Percentiles rank a stretch among this genome's conserved stretches.
These are phyloP conservation scores for Anisodus tanguticus DNA, from an alignment of 257 asterid genomes.

Conservation along the genomic window DNA sequence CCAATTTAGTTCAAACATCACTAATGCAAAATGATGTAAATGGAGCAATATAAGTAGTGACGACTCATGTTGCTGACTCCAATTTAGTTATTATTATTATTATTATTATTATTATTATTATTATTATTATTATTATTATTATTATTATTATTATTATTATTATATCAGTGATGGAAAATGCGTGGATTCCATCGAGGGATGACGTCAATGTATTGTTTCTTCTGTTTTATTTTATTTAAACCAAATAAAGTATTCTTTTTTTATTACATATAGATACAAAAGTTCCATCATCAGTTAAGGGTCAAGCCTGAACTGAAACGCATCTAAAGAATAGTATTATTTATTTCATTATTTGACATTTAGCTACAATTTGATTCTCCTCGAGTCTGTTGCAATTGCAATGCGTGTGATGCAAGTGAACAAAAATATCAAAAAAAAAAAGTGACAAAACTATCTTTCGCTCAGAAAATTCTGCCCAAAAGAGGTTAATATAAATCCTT, in stretches of 20 bases:
- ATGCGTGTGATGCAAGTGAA: not conserved
- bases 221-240: not conserved
- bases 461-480: too few relatives aligned
- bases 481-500: too few relatives aligned
- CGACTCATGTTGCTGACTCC: not conserved
- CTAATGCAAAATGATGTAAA: too few relatives aligned
- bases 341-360: not conserved
- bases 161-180: not conserved
- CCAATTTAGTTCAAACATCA: not conserved
- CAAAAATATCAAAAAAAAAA: too few relatives aligned
- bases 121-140: not conserved
- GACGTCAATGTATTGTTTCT: not conserved
- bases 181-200: not conserved
- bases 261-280: not conserved
- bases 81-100: not conserved
- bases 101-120: not conserved
- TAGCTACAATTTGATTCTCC: not conserved
- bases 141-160: not conserved
- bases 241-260: not conserved
- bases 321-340: not conserved
- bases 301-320: not conserved
- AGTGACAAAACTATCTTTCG: too few relatives aligned
- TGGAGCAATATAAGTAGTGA: too few relatives aligned
- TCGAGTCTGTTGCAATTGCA: constrained; percentile 6
- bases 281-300: not conserved